Base-by-base conservation (phyloP, 257 asterid genomes). In the Rhazya stricta region DNA sequence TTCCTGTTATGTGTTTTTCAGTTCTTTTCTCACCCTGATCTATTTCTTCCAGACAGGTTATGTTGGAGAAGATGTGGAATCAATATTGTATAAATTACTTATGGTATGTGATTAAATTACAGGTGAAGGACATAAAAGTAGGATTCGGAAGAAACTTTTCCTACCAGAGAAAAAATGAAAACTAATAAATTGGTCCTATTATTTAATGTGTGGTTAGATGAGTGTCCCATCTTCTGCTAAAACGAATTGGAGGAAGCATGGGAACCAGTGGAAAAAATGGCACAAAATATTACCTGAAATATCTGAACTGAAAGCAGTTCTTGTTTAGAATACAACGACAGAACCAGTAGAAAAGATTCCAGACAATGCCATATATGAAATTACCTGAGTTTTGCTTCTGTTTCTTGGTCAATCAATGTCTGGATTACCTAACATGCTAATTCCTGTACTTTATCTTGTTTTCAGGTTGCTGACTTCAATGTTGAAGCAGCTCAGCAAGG, bases 31-130 rank as follows among this genome's bases (percentile, higher is more conserved):
- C 57, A 74, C 37, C 69, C 21, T 66, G 62, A 57, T 58, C 72
- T 25, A 42, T 72, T 76, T 72, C 74, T 75, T 80, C 70, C 92
- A 93, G 98, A 97, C 97, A 70, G 98, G 98, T 75, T 93, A 93
- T 86, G 95, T 90, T 45, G 98, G 98, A 56, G 97, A 93, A 86
- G 98, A 93, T 84, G 98, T 90, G 82, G 98, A 91, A 80, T 93
- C 98, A 70, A 78, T 93, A 75, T 78, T 93, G 75, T 86, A 83
- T 88, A 91, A 91, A 81, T 80, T 93, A 78, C 97, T 93, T 73
- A 82, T 29, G 97, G 98, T 93, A 85, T 77, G 87, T 23, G 23
- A 66, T 66, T 23, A 3, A 23, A 43, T 36, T 66, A 36, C 48
- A 37, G 2, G 11, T 56, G 18, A 30, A 54, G 32, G 57, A 53